phyloP scores from a whole-genome alignment of 768 basidiomycete species.

The Russula compacta region DNA sequence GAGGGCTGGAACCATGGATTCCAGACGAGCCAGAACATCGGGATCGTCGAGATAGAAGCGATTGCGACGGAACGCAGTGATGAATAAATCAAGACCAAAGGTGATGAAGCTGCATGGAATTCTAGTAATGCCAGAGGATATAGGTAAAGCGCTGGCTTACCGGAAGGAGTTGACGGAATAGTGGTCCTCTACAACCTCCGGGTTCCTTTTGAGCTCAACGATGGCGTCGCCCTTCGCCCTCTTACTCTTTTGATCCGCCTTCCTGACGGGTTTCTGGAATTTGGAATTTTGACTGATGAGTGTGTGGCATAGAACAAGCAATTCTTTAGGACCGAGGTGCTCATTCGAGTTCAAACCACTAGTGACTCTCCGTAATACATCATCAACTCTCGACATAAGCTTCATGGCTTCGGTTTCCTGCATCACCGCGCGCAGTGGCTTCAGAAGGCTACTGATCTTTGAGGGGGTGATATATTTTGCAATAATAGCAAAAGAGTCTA shows the following conservation, averaged over 20 bases:
- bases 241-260: constrained; percentile 27
- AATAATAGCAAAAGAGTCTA: constrained; percentile 78
- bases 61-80: constrained; percentile 76
- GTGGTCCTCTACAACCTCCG: constrained; percentile 47
- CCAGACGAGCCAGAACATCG: constrained; percentile 70
- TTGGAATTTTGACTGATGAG: constrained; percentile 84
- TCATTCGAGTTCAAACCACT: constrained; percentile 78
- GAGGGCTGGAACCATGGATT: constrained; percentile 76
- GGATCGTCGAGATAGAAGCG: constrained; percentile 78
- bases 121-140: constrained; percentile 11
- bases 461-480: constrained; percentile 70
- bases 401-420: constrained; percentile 75
- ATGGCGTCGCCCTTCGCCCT: constrained; percentile 43
- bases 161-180: constrained; percentile 85
- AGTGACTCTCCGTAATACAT: constrained; percentile 75
- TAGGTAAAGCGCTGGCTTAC: constrained; percentile 31
- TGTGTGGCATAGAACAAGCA: constrained; percentile 79
- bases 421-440: constrained; percentile 77
- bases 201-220: constrained; percentile 71
- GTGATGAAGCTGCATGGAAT: constrained; percentile 57
- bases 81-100: constrained; percentile 87
- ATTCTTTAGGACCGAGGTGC: constrained; percentile 55
- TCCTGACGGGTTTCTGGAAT: constrained; percentile 61
- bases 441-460: constrained; percentile 66
- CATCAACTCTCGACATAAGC: constrained; percentile 78